Evolutionary conservation across 306 rosid genomes (phyloP).

Genomic region (Lathyrus oleraceus): DNA sequence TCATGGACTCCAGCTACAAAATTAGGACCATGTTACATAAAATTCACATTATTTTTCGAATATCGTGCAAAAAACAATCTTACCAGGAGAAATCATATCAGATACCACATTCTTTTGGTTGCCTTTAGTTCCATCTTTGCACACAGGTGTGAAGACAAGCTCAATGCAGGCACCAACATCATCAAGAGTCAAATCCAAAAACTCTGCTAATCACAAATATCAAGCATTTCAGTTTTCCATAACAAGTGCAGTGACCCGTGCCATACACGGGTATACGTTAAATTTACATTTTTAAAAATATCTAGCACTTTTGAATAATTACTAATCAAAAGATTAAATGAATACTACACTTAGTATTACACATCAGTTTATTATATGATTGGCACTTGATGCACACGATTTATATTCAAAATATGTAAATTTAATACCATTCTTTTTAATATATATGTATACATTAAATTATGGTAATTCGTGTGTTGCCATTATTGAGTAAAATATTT

Average conservation of each 20-base stretch:
- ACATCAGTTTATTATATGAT: too few relatives aligned
- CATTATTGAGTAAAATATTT: too few relatives aligned
- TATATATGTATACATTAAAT: too few relatives aligned
- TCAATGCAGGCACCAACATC: constrained; percentile 79
- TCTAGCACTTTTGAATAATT: not conserved
- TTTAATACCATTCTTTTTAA: too few relatives aligned
- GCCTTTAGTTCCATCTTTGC: constrained; percentile 80
- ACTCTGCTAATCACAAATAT: constrained; percentile 50
- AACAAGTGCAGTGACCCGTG: not conserved
- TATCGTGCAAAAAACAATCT: constrained; percentile 18
- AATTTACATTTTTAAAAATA: not conserved
- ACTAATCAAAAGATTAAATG: not conserved
- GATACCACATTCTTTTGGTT: constrained; percentile 58
- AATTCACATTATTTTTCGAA: constrained; percentile 26
- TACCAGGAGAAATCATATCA: constrained; percentile 72
- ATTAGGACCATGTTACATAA: not conserved
- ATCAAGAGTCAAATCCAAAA: constrained; percentile 75
- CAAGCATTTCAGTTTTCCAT: constrained; percentile 27
- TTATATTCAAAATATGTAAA: too few relatives aligned
- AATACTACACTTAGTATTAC: too few relatives aligned
- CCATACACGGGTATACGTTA: not conserved
- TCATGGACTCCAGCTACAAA: constrained; percentile 18
- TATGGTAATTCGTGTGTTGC: too few relatives aligned
- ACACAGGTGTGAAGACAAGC: constrained; percentile 76
- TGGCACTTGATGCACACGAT: too few relatives aligned